A percentile compares a stretch with the other conserved stretches of the same genome.
Evolutionary conservation across 2,329 filamentous ascomycete species (phyloP).

Genomic region (Aureobasidium sp.): DNA sequence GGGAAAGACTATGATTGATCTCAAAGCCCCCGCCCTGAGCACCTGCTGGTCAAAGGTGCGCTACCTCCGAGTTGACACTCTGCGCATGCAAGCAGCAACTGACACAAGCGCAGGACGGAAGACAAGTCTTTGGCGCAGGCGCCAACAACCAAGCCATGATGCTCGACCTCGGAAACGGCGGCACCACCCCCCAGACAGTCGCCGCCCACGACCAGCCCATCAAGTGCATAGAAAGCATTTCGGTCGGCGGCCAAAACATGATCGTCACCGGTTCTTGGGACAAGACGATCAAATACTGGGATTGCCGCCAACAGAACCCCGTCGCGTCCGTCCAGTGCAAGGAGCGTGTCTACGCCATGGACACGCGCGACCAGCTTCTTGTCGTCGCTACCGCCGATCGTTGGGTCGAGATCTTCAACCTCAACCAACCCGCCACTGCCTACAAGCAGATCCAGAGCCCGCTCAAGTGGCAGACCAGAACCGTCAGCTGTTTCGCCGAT

Average conservation of each 20-base stretch:
- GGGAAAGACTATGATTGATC: conserved; percentile 78
- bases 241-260: conserved; percentile 59
- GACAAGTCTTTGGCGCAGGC: conserved; percentile 76
- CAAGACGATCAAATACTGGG: conserved; percentile 86
- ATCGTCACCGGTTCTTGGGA: conserved; percentile 90
- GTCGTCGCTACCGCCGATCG: conserved; percentile 90
- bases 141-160: conserved; percentile 87
- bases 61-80: background rate
- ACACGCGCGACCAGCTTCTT: conserved; percentile 74
- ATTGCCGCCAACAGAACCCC: conserved; percentile 58
- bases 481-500: conserved; percentile 90
- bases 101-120: conserved; percentile 60
- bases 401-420: conserved; percentile 91
- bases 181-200: conserved; percentile 50
- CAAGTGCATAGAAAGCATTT: conserved; percentile 59
- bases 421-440: conserved; percentile 78
- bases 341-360: conserved; percentile 83
- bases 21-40: conserved; percentile 74
- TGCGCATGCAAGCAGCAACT: background rate
- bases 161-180: conserved; percentile 63
- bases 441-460: conserved; percentile 96
- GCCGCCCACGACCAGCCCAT: conserved; percentile 81
- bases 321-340: conserved; percentile 58
- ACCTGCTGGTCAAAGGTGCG: conserved; percentile 79
- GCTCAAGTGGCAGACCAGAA: conserved; percentile 94